Base-by-base conservation (phyloP, 1,139 yeast species). In the Saccharomyces hybrid region DNA sequence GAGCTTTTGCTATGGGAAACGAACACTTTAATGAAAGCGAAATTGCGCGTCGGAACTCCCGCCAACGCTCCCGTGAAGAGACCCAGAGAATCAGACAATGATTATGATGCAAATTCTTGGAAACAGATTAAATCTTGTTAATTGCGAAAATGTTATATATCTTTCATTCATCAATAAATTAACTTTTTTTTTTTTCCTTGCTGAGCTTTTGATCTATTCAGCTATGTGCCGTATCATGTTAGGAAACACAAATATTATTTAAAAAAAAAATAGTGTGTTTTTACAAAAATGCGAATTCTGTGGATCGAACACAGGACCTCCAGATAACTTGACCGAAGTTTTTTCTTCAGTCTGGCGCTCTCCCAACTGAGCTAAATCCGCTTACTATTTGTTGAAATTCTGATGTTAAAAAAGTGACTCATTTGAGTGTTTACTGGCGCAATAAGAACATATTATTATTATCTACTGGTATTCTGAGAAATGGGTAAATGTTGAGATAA, bases 271-370 rank as follows among this genome's bases (percentile, higher is more conserved):
- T 26, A 11, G 31, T 28, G 31, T 4, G 31, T 11, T 2, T 28
- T 28, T 28, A 20, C 46, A 51, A 47, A 53, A 38, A 26, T 48
- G 89, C 88, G 86, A 80, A 75, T 80, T 83, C 85, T 83, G 89
- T 83, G 89, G 88, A 83, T 84, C 84, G 89, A 84, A 84, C 89
- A 82, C 88, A 83, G 84, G 88, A 84, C 89, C 89, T 85, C 79
- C 87, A 84, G 89, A 84, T 83, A 41, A 52, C 58, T 48, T 53
- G 57, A 55, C 56, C 51, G 54, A 55, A 55, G 57, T 55, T 53
- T 50, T 41, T 28, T 47, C 58, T 56, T 55, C 57, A 55, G 57
- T 55, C 57, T 55, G 57, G 57, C 57, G 57, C 57, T 55, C 57
- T 55, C 57, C 57, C 57, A 53, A 55, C 57, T 55, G 57, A 55